Evolutionary conservation across 139 green algal genomes (phyloP).

Genomic region (Diplosphaera chodatii): DNA sequence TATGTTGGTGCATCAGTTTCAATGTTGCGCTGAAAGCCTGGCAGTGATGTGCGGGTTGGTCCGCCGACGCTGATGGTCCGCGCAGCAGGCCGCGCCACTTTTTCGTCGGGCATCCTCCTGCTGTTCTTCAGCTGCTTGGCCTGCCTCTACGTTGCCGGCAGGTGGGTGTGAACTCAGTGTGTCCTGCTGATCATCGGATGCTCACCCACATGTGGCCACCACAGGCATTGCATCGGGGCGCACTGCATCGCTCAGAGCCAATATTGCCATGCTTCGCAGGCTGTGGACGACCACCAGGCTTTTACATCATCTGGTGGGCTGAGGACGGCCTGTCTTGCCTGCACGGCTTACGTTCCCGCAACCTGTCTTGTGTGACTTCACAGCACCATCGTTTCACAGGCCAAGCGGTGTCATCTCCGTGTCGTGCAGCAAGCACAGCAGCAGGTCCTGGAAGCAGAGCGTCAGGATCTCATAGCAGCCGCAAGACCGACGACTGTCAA

Average conservation of each 20-base stretch:
- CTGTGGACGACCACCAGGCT: slow-evolving; percentile 29
- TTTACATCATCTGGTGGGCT: slow-evolving; percentile 29
- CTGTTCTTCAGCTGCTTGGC: slow-evolving; percentile 20
- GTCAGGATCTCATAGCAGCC: background rate
- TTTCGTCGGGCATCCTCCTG: slow-evolving; percentile 4
- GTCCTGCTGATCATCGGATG: no score
- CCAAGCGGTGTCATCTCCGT: no score
- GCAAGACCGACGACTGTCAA: no score
- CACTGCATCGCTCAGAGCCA: no score
- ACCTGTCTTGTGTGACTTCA: no score
- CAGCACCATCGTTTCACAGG: no score
- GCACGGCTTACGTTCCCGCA: no score
- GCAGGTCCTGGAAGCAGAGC: background rate
- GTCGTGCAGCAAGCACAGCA: background rate
- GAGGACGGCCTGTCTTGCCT: no score
- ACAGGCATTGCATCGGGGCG: background rate
- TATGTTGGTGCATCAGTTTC: no score
- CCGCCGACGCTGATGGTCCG: background rate
- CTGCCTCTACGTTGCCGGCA: slow-evolving; percentile 26
- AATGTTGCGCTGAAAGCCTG: no score
- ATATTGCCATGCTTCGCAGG: slow-evolving; percentile 20
- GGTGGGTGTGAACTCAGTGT: no score
- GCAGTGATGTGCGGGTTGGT: background rate
- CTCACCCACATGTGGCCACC: background rate
- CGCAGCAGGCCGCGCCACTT: background rate